phyloP scores from a whole-genome alignment of 495 filamentous ascomycete genomes.

The Penicillium maclennaniae region DNA sequence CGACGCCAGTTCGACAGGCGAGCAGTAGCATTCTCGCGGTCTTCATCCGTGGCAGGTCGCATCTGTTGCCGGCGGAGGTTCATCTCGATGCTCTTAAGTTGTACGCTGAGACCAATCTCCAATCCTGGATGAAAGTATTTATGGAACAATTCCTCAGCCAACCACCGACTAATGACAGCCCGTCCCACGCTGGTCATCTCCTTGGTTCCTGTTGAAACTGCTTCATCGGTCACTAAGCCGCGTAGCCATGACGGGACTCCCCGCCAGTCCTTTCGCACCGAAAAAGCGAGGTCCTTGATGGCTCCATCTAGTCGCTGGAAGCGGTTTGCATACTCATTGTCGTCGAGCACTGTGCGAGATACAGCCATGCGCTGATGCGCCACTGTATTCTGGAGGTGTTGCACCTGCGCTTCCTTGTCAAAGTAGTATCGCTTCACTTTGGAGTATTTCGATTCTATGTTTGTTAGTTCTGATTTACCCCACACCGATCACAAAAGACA shows the following conservation, averaged over 20 bases:
- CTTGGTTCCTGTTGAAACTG: conserved; percentile 74
- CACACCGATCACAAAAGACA: no score
- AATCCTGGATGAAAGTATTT: conserved; percentile 87
- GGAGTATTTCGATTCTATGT: conserved; percentile 84
- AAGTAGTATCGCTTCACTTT: conserved; percentile 98
- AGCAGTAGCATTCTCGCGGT: conserved; percentile 82
- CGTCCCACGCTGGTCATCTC: conserved; percentile 98
- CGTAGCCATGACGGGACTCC: conserved; percentile 74
- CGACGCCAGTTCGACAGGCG: conserved; percentile 91
- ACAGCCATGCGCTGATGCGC: conserved; percentile 93
- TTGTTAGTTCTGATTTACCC: conserved; percentile 10
- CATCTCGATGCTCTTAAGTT: conserved; percentile 82
- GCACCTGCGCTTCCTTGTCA: conserved; percentile 88
- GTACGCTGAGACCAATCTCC: conserved; percentile 66
- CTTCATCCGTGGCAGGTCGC: conserved; percentile 71
- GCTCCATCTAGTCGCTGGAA: conserved; percentile 93
- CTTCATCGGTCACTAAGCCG: conserved; percentile 75
- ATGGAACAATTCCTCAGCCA: conserved; percentile 88
- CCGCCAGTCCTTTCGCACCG: conserved; percentile 90
- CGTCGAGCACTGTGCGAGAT: conserved; percentile 91
- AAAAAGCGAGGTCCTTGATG: conserved; percentile 91
- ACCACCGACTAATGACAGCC: conserved; percentile 82
- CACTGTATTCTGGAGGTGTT: conserved; percentile 92
- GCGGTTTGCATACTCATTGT: conserved; percentile 86
- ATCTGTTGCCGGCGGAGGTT: conserved; percentile 74